Conservation (phyloP, 2,329 filamentous ascomycete species). For the Penicillium nordicum region DNA sequence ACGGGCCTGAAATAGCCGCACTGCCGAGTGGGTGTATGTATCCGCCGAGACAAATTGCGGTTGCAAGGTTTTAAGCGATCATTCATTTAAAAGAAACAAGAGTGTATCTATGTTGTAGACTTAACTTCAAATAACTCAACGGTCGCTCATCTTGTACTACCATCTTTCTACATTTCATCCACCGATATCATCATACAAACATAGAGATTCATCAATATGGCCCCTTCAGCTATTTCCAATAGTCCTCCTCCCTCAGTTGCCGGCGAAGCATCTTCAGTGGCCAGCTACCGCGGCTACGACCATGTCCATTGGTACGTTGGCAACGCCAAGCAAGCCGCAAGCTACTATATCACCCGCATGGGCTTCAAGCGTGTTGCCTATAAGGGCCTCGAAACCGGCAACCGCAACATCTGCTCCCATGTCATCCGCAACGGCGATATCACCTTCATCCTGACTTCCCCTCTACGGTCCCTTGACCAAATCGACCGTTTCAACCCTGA, state of each 20-base stretch:
- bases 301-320: slow-evolving; percentile 95
- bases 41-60: slow-evolving; percentile 4
- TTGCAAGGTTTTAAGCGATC: slow-evolving; percentile 2
- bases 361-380: slow-evolving; percentile 83
- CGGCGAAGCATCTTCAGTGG: slow-evolving; percentile 23
- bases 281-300: slow-evolving; percentile 73
- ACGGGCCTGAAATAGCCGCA: slow-evolving; percentile 8
- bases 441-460: slow-evolving; percentile 44
- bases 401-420: slow-evolving; percentile 74
- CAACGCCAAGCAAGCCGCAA: slow-evolving; percentile 91
- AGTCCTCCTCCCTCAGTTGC: slow-evolving; percentile 22
- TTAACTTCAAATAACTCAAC: background rate
- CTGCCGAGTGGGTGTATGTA: background rate
- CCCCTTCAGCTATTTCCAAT: slow-evolving; percentile 31
- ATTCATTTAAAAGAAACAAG: slow-evolving; percentile 5
- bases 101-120: background rate
- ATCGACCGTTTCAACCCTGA: slow-evolving; percentile 52
- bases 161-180: background rate
- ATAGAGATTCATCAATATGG: slow-evolving; percentile 22
- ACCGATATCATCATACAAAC: background rate
- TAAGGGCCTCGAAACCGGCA: slow-evolving; percentile 82
- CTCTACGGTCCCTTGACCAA: slow-evolving; percentile 60
- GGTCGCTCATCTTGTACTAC: background rate
- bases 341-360: slow-evolving; percentile 83
- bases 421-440: slow-evolving; percentile 53